phyloP scores from a whole-genome alignment of 176 grass and related monocot species.

The Avena eriantha region DNA sequence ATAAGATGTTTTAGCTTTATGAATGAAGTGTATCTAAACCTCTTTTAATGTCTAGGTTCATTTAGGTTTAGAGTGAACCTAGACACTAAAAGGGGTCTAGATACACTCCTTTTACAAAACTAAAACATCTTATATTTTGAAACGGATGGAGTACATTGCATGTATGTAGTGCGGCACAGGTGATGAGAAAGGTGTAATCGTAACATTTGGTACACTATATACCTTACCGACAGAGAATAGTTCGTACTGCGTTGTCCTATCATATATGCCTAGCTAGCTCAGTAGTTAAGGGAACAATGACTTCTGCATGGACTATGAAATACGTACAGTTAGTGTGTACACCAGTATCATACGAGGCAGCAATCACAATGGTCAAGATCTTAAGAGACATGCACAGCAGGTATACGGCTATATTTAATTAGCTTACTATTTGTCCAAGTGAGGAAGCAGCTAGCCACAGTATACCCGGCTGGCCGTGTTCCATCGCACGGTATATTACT shows the following conservation, averaged over 20 bases:
- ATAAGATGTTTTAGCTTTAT: too few species aligned
- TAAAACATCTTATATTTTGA: too few species aligned
- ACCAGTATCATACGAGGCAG: neutral
- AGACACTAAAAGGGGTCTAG: too few species aligned
- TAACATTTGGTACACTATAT: neutral
- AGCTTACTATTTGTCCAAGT: neutral
- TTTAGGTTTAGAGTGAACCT: too few species aligned
- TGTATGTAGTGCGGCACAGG: too few species aligned
- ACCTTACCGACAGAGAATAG: constrained; percentile 15
- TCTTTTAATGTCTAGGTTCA: too few species aligned
- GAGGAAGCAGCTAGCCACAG: neutral
- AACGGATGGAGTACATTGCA: too few species aligned
- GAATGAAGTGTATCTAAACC: too few species aligned
- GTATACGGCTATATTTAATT: neutral
- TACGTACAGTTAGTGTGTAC: neutral
- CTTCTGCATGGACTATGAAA: constrained; percentile 1
- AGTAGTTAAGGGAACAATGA: constrained; percentile 23
- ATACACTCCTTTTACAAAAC: too few species aligned
- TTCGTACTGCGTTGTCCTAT: constrained; percentile 27
- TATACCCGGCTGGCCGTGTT: neutral
- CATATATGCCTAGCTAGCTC: constrained; percentile 29
- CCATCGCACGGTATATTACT: constrained; percentile 20
- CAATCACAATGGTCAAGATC: neutral
- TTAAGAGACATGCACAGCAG: neutral
- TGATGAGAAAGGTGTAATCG: too few species aligned